These are phyloP conservation scores for Schoenoplectus tabernaemontani DNA, from an alignment of 202 grass and related monocot genomes.

Conservation along the genomic window DNA sequence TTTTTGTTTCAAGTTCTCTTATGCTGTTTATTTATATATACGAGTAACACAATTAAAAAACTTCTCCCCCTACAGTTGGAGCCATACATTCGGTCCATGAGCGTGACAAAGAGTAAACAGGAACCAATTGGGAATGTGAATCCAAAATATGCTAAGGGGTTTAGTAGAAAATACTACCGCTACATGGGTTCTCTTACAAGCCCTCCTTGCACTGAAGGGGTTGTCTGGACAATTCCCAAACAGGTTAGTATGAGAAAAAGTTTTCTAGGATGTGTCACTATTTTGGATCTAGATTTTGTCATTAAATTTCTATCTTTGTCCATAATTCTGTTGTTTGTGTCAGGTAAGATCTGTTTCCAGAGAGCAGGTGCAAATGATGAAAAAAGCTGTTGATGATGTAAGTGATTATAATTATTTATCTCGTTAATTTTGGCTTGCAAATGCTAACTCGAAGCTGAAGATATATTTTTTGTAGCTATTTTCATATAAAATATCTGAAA, in stretches of 20 bases:
- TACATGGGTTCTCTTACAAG: conserved; percentile 68
- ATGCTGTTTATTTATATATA: background rate
- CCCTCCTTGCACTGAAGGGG: conserved; percentile 51
- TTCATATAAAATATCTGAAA: background rate
- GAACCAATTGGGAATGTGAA: conserved; percentile 32
- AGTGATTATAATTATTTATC: conserved; percentile 20
- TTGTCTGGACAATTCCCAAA: conserved; percentile 46
- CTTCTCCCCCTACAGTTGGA: conserved; percentile 23
- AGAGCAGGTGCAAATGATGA: conserved; percentile 39
- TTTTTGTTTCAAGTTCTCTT: background rate
- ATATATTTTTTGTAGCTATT: background rate
- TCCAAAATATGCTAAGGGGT: conserved; percentile 18
- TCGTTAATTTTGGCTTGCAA: background rate
- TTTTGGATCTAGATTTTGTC: background rate
- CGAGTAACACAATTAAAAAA: background rate
- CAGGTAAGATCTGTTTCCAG: conserved; percentile 45
- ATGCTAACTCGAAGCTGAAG: background rate
- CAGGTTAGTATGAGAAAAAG: conserved; percentile 26
- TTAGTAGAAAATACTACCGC: conserved; percentile 50
- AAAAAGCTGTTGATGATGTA: conserved; percentile 51
- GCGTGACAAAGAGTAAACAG: conserved; percentile 17
- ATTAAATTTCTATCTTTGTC: background rate
- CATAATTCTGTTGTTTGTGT: background rate
- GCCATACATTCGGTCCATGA: conserved; percentile 31
- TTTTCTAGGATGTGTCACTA: background rate